phyloP scores from a whole-genome alignment of 805 yeast species.

The Priceomyces melissophilus region DNA sequence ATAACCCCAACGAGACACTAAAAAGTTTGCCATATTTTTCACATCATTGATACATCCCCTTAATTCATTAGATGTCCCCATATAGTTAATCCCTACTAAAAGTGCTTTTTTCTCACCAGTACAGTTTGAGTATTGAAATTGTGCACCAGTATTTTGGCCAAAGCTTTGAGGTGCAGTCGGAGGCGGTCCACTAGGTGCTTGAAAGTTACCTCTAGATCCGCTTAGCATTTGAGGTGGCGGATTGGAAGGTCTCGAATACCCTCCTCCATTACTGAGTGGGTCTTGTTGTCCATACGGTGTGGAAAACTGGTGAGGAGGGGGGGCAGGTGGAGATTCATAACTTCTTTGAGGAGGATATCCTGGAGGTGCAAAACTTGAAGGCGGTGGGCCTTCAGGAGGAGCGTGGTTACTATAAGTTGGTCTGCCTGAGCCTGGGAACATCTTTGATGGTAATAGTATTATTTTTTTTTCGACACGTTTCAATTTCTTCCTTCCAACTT shows the following conservation, averaged over 20 bases:
- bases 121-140: slow-evolving; percentile 39
- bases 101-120: slow-evolving; percentile 34
- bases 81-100: slow-evolving; percentile 35
- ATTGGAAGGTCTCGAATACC: slow-evolving; percentile 2
- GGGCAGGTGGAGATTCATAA: slow-evolving; percentile 19
- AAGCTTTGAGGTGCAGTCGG: slow-evolving; percentile 33
- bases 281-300: slow-evolving; percentile 1
- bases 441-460: background rate
- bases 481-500: too few species aligned
- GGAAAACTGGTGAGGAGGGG: slow-evolving; percentile 12
- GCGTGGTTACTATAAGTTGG: slow-evolving; percentile 11
- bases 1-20: slow-evolving; percentile 28
- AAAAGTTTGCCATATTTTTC: slow-evolving; percentile 33
- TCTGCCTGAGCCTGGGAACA: slow-evolving; percentile 15
- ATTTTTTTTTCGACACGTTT: too few species aligned
- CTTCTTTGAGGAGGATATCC: slow-evolving; percentile 8
- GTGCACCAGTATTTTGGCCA: slow-evolving; percentile 31
- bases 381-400: slow-evolving; percentile 19
- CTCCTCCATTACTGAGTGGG: background rate
- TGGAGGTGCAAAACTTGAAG: slow-evolving; percentile 4
- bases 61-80: slow-evolving; percentile 27
- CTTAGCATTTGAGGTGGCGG: slow-evolving; percentile 2
- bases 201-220: slow-evolving; percentile 1
- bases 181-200: slow-evolving; percentile 23
- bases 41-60: slow-evolving; percentile 39